Base-by-base conservation (phyloP, 2,329 filamentous ascomycete species). In the Colletotrichum sp. region DNA sequence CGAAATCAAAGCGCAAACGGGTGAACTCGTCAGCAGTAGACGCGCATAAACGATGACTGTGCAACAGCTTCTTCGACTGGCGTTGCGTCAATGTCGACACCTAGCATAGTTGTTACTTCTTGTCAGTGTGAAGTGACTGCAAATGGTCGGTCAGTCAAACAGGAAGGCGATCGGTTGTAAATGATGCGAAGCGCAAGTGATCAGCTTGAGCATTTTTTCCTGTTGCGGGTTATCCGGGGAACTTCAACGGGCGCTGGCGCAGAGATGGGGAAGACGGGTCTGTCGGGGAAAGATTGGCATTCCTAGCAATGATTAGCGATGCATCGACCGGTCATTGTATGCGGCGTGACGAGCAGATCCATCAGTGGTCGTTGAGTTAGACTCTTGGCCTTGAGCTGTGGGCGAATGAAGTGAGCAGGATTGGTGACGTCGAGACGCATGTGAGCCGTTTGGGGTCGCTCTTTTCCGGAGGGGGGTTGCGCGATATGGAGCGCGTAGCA, bases 311-410 rank as follows among this genome's bases (percentile, higher is more conserved):
- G 13, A n/a, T 36, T 18, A 59, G 62, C 34, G 67, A 71, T 27
- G 67, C 16, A 47, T 54, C 21, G 24, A 21, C 24, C 43, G 24
- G 36, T 21, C 33, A 24, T 31, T 27, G 47, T 29, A 71, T 71
- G 71, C 71, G 43, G 67, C 54, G 71, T 73, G 71, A 73, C 71
- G 55, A 71, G 61, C 27, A 43, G 71, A 59, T 62, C 36, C 33
- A 69, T n/a, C 43, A 33, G 67, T 61, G 67, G 71, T 73, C 67
- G 71, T 73, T 71, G 71, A 73, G 59, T 73, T 73, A 73, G 68
- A 61, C 67, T 73, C 71, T 73, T 73, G 71, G 71, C 71, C 57
- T 33, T 71, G n/a, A 8, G 15, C 27, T 31, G 38, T 43, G 33
- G 67, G 43, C 71, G 71, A 73, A 71, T 71, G 61, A 66, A 71